A percentile compares a stretch with the other conserved stretches of the same genome.
Evolutionary conservation across 1,284 basidiomycete genomes (phyloP).

Genomic region (Pseudozyma hubeiensis): DNA sequence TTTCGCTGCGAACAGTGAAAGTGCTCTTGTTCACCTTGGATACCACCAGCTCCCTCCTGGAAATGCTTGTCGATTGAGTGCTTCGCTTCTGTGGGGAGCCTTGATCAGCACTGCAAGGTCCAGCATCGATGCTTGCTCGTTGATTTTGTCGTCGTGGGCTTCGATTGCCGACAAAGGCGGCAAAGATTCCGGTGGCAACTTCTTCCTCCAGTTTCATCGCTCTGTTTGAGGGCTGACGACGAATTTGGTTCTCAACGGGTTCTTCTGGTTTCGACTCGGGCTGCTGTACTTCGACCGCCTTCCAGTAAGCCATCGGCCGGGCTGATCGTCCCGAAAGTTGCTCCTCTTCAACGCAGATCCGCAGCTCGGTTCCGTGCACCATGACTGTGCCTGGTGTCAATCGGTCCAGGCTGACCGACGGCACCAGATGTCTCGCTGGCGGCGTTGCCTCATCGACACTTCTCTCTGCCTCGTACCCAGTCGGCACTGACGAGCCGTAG

Average conservation of each 20-base stretch:
- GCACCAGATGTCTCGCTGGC: constrained; percentile 1
- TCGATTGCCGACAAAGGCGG: constrained; percentile 45
- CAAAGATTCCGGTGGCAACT: constrained; percentile 40
- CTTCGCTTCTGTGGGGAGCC: constrained; percentile 2
- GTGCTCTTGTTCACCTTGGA: constrained; percentile 31
- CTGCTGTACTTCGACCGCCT: constrained; percentile 31
- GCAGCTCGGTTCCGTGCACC: constrained; percentile 22
- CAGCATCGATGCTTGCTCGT: constrained; percentile 14
- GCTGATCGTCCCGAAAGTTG: background rate
- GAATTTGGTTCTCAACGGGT: constrained; percentile 9
- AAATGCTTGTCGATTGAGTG: background rate
- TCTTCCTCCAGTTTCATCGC: constrained; percentile 45
- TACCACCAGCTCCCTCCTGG: constrained; percentile 28
- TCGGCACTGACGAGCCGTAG: background rate
- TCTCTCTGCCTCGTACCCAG: background rate
- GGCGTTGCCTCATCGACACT: background rate
- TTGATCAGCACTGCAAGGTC: background rate
- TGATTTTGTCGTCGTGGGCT: constrained; percentile 35
- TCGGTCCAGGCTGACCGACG: constrained; percentile 21
- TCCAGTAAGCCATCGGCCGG: constrained; percentile 26
- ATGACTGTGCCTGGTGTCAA: constrained; percentile 18
- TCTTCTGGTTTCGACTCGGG: background rate
- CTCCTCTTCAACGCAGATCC: constrained; percentile 24
- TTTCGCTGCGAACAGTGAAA: constrained; percentile 25
- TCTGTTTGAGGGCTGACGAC: constrained; percentile 25